Percentiles rank a stretch among this genome's conserved stretches.
Conservation (phyloP, 352 stramenopile genomes). For the Globisporangium perplexum region DNA sequence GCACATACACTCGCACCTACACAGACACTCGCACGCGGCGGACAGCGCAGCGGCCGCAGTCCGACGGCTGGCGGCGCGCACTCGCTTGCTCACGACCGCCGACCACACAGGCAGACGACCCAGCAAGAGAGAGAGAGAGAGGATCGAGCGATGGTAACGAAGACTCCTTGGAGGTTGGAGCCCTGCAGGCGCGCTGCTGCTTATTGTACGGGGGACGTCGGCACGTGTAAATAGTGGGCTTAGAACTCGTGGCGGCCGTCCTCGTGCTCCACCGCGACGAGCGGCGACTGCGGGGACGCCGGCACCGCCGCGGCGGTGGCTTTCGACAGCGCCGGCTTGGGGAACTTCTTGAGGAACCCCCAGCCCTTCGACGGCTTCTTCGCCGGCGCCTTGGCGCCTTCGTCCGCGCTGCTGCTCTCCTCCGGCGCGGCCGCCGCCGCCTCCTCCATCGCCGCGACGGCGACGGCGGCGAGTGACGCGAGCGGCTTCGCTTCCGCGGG, state of each 20-base stretch:
- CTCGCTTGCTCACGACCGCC: not conserved
- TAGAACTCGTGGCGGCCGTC: conserved; percentile 54
- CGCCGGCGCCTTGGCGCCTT: conserved; percentile 12
- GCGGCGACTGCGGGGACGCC: conserved; percentile 5
- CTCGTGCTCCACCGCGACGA: conserved; percentile 25
- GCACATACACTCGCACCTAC: not conserved
- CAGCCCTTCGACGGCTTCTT: conserved; percentile 27
- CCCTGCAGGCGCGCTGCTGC: not conserved
- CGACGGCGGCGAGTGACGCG: conserved; percentile 10
- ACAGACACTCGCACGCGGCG: not conserved
- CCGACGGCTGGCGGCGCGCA: not conserved
- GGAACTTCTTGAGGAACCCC: conserved; percentile 16
- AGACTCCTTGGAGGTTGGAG: not conserved
- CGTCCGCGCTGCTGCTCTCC: conserved; percentile 1
- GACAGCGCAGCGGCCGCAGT: not conserved
- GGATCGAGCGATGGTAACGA: not conserved
- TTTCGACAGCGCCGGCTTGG: conserved; percentile 10
- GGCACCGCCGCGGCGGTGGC: not conserved
- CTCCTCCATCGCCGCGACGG: conserved; percentile 12
- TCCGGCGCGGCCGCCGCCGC: conserved; percentile 21
- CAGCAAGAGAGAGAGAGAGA: not conserved
- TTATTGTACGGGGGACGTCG: not conserved
- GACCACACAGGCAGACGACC: conserved; percentile 2
- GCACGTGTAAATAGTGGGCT: not conserved
- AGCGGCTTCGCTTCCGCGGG: not conserved